Evolutionary conservation across 208 protist genomes (phyloP).

Genomic region (Leishmania mexicana): DNA sequence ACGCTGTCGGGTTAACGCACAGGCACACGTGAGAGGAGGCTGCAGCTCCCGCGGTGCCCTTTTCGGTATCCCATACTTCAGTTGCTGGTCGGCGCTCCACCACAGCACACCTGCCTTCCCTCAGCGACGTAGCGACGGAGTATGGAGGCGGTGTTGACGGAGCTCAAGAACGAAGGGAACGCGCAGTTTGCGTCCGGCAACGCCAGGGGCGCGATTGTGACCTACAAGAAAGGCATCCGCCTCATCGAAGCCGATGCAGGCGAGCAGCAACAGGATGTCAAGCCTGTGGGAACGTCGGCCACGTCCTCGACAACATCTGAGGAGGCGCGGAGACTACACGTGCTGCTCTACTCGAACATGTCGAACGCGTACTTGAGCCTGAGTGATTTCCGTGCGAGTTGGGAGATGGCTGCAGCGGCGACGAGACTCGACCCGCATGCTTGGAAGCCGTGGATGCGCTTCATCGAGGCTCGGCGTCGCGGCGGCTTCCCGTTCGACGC

Average conservation of each 20-base stretch:
- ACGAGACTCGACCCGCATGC: conserved; percentile 45
- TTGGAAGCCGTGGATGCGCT: conserved; percentile 70
- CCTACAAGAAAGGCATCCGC: conserved; percentile 44
- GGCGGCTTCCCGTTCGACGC: conserved; percentile 78
- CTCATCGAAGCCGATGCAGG: conserved; percentile 11
- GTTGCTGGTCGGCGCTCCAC: neutral
- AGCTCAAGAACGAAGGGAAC: conserved; percentile 66
- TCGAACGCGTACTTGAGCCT: conserved; percentile 54
- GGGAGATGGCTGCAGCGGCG: conserved; percentile 40
- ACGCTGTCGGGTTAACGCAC: neutral
- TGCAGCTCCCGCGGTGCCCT: neutral
- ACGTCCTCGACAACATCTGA: neutral
- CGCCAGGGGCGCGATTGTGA: conserved; percentile 33
- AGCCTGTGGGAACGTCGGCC: neutral
- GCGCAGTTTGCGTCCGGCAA: conserved; percentile 44
- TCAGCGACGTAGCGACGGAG: neutral
- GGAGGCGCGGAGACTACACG: conserved; percentile 23
- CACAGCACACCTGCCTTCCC: neutral
- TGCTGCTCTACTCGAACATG: conserved; percentile 74
- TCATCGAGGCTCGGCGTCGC: conserved; percentile 57
- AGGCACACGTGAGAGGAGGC: neutral
- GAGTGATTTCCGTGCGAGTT: conserved; percentile 40
- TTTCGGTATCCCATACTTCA: neutral
- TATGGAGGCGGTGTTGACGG: conserved; percentile 33
- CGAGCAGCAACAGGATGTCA: neutral